Evolutionary conservation across 345 rosid genomes (phyloP).

Genomic region (Populus deltoides): DNA sequence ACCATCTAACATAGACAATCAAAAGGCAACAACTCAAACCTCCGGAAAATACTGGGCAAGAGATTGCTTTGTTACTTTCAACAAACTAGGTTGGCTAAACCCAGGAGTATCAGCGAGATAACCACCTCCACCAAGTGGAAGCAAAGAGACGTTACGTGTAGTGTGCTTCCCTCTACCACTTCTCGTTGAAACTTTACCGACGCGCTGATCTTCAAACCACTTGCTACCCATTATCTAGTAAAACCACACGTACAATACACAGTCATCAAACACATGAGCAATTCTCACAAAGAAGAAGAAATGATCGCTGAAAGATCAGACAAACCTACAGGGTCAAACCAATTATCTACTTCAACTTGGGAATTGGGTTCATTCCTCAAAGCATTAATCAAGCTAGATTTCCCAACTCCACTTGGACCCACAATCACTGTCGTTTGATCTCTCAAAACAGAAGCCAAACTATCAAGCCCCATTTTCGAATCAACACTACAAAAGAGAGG

Average conservation of each 20-base stretch:
- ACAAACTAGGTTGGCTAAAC: constrained; percentile 82
- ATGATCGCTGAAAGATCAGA: not conserved
- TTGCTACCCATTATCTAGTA: constrained; percentile 65
- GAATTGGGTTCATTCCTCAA: constrained; percentile 49
- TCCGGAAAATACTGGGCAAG: constrained; percentile 82
- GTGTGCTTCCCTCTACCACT: constrained; percentile 94
- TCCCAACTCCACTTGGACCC: constrained; percentile 99
- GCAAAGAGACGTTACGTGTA: constrained; percentile 76
- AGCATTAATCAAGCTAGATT: constrained; percentile 83
- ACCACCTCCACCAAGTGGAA: constrained; percentile 75
- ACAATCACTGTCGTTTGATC: constrained; percentile 87
- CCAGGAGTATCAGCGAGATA: constrained; percentile 96
- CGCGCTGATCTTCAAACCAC: constrained; percentile 76
- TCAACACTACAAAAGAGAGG: constrained; percentile 83
- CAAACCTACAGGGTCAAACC: constrained; percentile 71
- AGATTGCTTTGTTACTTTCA: constrained; percentile 89
- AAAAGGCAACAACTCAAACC: constrained; percentile 40
- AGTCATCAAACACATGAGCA: not conserved
- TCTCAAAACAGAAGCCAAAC: constrained; percentile 51
- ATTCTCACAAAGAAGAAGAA: not conserved
- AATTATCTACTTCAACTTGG: constrained; percentile 46
- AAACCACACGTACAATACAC: not conserved
- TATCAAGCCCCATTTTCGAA: constrained; percentile 58
- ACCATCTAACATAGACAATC: not conserved
- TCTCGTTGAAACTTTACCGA: constrained; percentile 77